Evolutionary conservation across 2,329 filamentous ascomycete genomes (phyloP).

Genomic region (Fusarium chuoi): DNA sequence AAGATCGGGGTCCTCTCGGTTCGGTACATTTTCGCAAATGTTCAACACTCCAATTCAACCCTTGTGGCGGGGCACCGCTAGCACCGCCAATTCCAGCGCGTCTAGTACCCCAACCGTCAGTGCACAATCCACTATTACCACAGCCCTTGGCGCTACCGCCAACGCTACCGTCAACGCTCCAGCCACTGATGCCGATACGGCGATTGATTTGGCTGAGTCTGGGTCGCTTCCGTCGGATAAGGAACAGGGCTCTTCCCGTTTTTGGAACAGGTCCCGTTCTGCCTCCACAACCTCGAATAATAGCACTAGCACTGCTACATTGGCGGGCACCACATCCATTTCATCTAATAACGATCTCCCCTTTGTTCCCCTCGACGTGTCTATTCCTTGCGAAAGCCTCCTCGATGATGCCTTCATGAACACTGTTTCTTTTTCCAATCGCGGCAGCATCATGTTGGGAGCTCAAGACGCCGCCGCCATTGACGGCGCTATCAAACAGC

Average conservation of each 20-base stretch:
- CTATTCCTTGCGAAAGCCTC: constrained; percentile 66
- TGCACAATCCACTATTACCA: constrained; percentile 19
- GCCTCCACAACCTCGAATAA: constrained; percentile 41
- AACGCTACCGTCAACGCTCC: constrained; percentile 33
- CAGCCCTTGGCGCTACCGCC: constrained; percentile 27
- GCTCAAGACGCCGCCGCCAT: constrained; percentile 51
- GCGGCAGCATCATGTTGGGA: constrained; percentile 71
- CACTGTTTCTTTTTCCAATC: constrained; percentile 68
- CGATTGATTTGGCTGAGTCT: constrained; percentile 26
- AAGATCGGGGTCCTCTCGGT: constrained; percentile 38
- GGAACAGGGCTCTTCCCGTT: constrained; percentile 39
- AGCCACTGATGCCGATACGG: constrained; percentile 32
- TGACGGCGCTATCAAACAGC: constrained; percentile 35
- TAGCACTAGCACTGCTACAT: constrained; percentile 42
- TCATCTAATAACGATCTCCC: constrained; percentile 46
- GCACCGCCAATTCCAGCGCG: constrained; percentile 20
- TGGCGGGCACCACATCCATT: constrained; percentile 19
- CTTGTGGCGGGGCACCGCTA: constrained; percentile 40
- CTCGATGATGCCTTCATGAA: constrained; percentile 68
- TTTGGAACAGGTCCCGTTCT: constrained; percentile 44
- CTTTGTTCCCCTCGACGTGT: constrained; percentile 64
- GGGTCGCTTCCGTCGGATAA: constrained; percentile 31
- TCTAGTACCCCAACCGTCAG: constrained; percentile 29
- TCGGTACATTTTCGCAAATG: constrained; percentile 43
- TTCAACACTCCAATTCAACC: constrained; percentile 39